Base-by-base conservation (phyloP, 2,329 filamentous ascomycete genomes). In the Fusarium longipes region DNA sequence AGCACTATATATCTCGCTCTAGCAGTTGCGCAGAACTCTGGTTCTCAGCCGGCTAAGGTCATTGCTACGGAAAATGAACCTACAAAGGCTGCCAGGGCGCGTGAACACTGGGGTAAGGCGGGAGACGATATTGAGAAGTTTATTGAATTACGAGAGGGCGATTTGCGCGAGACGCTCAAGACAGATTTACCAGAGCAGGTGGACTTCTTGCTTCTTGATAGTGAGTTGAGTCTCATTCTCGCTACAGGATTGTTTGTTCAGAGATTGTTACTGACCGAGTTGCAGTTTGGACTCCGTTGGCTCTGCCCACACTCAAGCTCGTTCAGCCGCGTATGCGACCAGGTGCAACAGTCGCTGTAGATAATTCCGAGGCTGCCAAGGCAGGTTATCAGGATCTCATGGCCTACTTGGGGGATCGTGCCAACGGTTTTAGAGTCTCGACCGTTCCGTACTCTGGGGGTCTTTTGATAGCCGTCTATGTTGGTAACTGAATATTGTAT, bases 1-100 rank as follows among this genome's bases (percentile, higher is more conserved):
- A 87, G 83, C 56, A 89, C 87, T 0, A 87, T 89, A 42, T 90
- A 89, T 60, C 80, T 89, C 3, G 86, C 87, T 0, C 77, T 89
- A 3, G 87, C 86, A 0, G 84, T 86, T 1, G 80, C 79, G 0
- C 79, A 84, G 54, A 88, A 85, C 57, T 78, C 77, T 33, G 57
- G 15, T 38, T 55, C 32, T 12, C 60, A 32, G 71, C 74, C 14
- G 51, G 74, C 52, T 17, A 70, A 38, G 36, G 86, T 90, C 1
- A 84, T 89, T 70, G 87, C 82, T 0, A 90, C 87, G 0, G 87
- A 90, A 74, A 83, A 87, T 25, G 87, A 90, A 71, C 72, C 77
- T 0, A 73, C 68, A 8, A 90, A 89, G 74, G 86, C 86, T 0
- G 76, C 66, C 5, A 75, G 72, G 47, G 87, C 88, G 8, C 78